Conservation (phyloP, 2,329 filamentous ascomycete species). For the Colletotrichum liriopes region DNA sequence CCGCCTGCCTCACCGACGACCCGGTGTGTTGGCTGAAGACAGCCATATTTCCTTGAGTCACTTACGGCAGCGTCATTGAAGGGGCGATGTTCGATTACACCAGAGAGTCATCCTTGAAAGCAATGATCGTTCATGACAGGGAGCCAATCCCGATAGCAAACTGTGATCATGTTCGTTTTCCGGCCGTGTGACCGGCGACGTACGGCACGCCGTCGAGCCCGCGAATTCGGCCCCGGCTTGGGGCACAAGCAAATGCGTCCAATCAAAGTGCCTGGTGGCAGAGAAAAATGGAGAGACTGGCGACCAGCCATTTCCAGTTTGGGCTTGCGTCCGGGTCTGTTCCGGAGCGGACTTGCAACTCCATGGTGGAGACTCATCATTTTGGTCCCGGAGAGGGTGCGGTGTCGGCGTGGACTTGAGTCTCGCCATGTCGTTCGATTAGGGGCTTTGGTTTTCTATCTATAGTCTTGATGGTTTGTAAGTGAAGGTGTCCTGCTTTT, state of each 20-base stretch:
- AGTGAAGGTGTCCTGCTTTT: background rate
- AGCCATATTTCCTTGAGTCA: background rate
- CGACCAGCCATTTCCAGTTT: slow-evolving; percentile 11
- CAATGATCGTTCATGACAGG: background rate
- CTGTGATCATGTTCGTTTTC: background rate
- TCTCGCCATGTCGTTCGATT: background rate
- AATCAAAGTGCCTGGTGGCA: background rate
- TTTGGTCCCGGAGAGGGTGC: background rate
- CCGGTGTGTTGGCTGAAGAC: background rate
- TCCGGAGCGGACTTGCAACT: slow-evolving; percentile 24
- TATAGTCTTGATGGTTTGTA: background rate
- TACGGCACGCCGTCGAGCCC: background rate
- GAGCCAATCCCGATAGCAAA: background rate
- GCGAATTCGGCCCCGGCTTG: background rate
- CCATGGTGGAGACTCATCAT: slow-evolving; percentile 13
- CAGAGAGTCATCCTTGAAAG: background rate
- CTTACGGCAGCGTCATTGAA: background rate
- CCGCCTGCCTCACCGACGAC: background rate
- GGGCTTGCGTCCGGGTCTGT: background rate
- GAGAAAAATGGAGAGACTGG: background rate
- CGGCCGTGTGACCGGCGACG: background rate
- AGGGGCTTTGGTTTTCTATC: background rate
- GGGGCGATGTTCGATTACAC: background rate
- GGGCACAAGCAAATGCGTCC: background rate
- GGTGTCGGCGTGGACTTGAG: background rate